Evolutionary conservation across 805 yeast genomes (phyloP).

Genomic region (Priceomyces castillae): DNA sequence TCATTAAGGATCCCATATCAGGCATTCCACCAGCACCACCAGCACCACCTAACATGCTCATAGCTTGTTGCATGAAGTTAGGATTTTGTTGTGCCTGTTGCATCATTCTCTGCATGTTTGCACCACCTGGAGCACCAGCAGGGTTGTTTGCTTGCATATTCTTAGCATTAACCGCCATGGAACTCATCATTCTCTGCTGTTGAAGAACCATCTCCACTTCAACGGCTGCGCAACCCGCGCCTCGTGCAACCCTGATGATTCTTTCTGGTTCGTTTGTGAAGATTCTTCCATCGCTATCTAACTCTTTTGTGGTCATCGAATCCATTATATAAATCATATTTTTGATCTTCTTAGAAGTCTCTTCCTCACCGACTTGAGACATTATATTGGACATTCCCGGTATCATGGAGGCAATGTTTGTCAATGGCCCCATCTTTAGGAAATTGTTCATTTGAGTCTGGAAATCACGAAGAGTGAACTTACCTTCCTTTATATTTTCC

Average conservation of each 20-base stretch:
- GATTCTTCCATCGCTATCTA: constrained; percentile 83
- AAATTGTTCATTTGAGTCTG: constrained; percentile 94
- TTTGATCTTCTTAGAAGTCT: constrained; percentile 78
- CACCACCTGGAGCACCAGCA: constrained; percentile 25
- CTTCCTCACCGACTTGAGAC: constrained; percentile 88
- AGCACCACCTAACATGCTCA: constrained; percentile 56
- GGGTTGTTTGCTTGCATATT: constrained; percentile 45
- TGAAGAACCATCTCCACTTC: constrained; percentile 90
- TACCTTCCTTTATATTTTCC: constrained; percentile 92
- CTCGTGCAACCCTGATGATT: constrained; percentile 86
- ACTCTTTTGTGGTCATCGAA: constrained; percentile 90
- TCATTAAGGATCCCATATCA: constrained; percentile 60
- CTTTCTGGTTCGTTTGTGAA: constrained; percentile 81
- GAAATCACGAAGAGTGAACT: constrained; percentile 85
- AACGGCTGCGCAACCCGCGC: constrained; percentile 87
- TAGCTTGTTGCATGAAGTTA: constrained; percentile 57
- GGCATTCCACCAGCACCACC: constrained; percentile 38
- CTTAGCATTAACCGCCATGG: constrained; percentile 76
- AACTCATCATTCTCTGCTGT: constrained; percentile 92
- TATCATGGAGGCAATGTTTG: constrained; percentile 92
- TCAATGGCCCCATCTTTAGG: constrained; percentile 94
- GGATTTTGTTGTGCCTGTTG: constrained; percentile 53
- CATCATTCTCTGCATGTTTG: constrained; percentile 51
- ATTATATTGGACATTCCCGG: constrained; percentile 87
- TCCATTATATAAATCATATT: constrained; percentile 90